A percentile compares a stretch with the other conserved stretches of the same genome.
phyloP scores from a whole-genome alignment of 2,329 filamentous ascomycete species.

The Trichophyton schoenleinii region DNA sequence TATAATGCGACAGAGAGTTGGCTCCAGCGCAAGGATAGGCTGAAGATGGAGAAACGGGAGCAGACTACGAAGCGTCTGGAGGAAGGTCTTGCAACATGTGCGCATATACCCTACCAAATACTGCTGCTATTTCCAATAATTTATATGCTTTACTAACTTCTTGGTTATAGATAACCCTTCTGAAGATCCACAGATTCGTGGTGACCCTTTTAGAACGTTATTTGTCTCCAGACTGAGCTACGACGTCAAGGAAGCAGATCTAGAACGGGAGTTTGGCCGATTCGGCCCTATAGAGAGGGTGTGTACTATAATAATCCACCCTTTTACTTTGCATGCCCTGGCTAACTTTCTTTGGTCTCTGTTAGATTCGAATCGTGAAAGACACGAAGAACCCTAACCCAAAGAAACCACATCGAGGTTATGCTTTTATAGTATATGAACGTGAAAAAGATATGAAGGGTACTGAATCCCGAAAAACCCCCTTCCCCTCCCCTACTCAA shows the following conservation, averaged over 20 bases:
- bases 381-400: slow-evolving; percentile 68
- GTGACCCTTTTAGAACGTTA: slow-evolving; percentile 88
- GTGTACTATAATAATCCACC: slow-evolving; percentile 23
- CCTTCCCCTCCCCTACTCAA: slow-evolving; percentile 16
- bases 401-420: slow-evolving; percentile 72
- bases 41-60: slow-evolving; percentile 67
- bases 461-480: slow-evolving; percentile 40
- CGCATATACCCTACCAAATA: not conserved
- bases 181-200: slow-evolving; percentile 77
- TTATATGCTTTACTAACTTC: not conserved
- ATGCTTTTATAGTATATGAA: slow-evolving; percentile 94
- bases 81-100: slow-evolving; percentile 55
- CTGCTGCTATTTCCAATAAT: not conserved
- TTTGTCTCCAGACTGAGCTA: slow-evolving; percentile 87
- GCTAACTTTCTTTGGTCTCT: slow-evolving; percentile 12
- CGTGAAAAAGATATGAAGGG: slow-evolving; percentile 98
- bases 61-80: slow-evolving; percentile 50
- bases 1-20: slow-evolving; percentile 84
- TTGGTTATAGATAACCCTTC: slow-evolving; percentile 55
- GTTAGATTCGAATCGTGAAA: slow-evolving; percentile 72
- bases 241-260: slow-evolving; percentile 73
- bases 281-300: slow-evolving; percentile 91
- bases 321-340: slow-evolving; percentile 1
- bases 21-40: slow-evolving; percentile 74
- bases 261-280: slow-evolving; percentile 85